Evolutionary conservation across 352 stramenopile species (phyloP), one percentile per base, ranked within the genome.

Genomic region (Globisporangium perplexum): DNA sequence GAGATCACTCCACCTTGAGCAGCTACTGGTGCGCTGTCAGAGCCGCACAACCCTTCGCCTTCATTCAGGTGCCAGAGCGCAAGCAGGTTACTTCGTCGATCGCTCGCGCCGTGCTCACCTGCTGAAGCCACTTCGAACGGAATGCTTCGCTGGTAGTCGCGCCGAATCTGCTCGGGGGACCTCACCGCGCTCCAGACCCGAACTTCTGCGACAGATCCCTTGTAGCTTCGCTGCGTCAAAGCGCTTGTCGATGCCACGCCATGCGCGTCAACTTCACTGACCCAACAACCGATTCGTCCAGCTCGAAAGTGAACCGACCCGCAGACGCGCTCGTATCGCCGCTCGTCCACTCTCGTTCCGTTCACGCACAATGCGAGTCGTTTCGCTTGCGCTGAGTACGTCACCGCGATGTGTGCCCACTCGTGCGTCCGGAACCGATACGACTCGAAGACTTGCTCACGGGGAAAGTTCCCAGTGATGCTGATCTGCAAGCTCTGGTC

Each of bases 31-130:
- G 59, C 64, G 38, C 53, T 64, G 64, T 88, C 79, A 26, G 78
- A 81, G 39, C 63, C 74, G 54, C 64, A 82, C 14, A 88, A 74
- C 2, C 76, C 80, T 68, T 90, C 80, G 10, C 79, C 81, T 76
- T 93, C 83, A 10, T 78, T 75, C 23, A 89, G 52, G 64, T 89
- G 83, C 83, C 83, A 93, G 10, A 91, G 46, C 17, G 70, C 76
- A 22, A 88, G 61, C 36, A 79, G 43, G 26, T 63, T 20, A 35
- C 12, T 46, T 63, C 23, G n/a, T 45, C 44, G 60, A 31, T 57
- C 28, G 46, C 57, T 66, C 7, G 50, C 36, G 18, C 15, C 2
- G 2, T 56, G 42, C 24, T 33, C 26, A n/a, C 12, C 0, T n/a
- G 8, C 20, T 3, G 2, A 17, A 10, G 24, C 44, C 22, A 71